Conservation (phyloP, 495 filamentous ascomycete genomes). For the Xylaria palmicola region DNA sequence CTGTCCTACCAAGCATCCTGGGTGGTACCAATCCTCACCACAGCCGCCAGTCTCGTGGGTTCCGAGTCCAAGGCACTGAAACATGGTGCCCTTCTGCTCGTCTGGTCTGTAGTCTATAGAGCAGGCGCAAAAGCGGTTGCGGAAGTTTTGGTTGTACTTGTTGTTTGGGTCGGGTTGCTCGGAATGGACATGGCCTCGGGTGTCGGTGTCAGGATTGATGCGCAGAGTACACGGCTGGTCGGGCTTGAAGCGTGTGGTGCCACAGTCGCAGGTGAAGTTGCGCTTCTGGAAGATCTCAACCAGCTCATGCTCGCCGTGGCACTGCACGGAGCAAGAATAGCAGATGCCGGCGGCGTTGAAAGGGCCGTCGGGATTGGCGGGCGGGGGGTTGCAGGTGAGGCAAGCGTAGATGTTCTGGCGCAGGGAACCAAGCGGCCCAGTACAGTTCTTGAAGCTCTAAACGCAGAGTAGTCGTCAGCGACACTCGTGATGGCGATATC, state of each 20-base stretch:
- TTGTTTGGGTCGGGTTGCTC: slow-evolving; percentile 71
- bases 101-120: slow-evolving; percentile 79
- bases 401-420: slow-evolving; percentile 88
- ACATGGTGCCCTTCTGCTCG: slow-evolving; percentile 96
- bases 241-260: slow-evolving; percentile 73
- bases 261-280: slow-evolving; percentile 95
- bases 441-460: slow-evolving; percentile 89
- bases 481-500: too few species aligned
- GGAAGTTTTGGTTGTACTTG: slow-evolving; percentile 92
- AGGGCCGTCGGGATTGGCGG: slow-evolving; percentile 55
- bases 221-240: slow-evolving; percentile 74
- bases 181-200: slow-evolving; percentile 72
- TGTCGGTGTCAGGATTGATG: slow-evolving; percentile 67
- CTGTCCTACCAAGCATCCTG: slow-evolving; percentile 85
- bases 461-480: slow-evolving; percentile 15
- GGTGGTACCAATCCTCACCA: slow-evolving; percentile 99
- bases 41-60: slow-evolving; percentile 79
- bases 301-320: slow-evolving; percentile 90
- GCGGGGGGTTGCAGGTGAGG: slow-evolving; percentile 86
- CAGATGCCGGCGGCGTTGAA: slow-evolving; percentile 82
- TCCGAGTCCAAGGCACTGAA: slow-evolving; percentile 89
- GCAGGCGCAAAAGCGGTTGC: slow-evolving; percentile 90
- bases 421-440: slow-evolving; percentile 78
- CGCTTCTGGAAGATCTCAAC: slow-evolving; percentile 97
- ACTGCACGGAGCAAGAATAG: slow-evolving; percentile 94